Conservation (phyloP, 2,329 filamentous ascomycete species). For the Chaetomiaceae sp. region DNA sequence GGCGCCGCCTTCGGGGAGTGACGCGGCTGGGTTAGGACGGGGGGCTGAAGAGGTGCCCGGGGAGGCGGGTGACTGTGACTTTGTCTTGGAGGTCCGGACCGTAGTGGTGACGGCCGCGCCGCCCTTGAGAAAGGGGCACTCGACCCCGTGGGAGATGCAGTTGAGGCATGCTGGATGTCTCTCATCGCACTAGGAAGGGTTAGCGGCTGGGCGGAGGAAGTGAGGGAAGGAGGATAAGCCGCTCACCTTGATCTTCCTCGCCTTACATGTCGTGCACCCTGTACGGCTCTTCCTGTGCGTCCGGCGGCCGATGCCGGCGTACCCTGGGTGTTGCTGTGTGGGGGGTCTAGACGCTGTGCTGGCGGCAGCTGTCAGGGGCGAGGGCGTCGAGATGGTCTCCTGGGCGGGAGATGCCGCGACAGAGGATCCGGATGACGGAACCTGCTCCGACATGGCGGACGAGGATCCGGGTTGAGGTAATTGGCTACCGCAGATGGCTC, state of each 20-base stretch:
- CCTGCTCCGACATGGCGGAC: background rate
- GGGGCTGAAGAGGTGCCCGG: background rate
- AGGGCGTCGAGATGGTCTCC: background rate
- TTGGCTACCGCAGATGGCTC: conserved; percentile 2
- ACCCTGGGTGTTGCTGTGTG: conserved; percentile 9
- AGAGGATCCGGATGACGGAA: background rate
- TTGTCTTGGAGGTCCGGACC: background rate
- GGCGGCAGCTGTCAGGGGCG: background rate
- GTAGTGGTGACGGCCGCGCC: background rate
- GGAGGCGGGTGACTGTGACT: conserved; percentile 6
- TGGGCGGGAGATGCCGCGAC: conserved; percentile 6
- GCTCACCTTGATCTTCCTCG: conserved; percentile 39
- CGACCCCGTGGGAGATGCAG: conserved; percentile 38
- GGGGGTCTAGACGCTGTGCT: background rate
- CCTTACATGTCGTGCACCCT: conserved; percentile 37
- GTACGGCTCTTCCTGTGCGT: conserved; percentile 35
- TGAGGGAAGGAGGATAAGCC: background rate
- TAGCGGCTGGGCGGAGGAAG: background rate
- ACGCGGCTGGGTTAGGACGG: background rate
- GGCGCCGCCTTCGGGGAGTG: conserved; percentile 9
- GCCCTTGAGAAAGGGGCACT: conserved; percentile 33
- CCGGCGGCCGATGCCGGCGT: conserved; percentile 10
- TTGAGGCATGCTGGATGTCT: conserved; percentile 37
- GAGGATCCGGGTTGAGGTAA: background rate
- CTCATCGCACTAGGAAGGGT: conserved; percentile 36